Evolutionary conservation across 768 basidiomycete genomes (phyloP).

Genomic region (Amanita rimosa): DNA sequence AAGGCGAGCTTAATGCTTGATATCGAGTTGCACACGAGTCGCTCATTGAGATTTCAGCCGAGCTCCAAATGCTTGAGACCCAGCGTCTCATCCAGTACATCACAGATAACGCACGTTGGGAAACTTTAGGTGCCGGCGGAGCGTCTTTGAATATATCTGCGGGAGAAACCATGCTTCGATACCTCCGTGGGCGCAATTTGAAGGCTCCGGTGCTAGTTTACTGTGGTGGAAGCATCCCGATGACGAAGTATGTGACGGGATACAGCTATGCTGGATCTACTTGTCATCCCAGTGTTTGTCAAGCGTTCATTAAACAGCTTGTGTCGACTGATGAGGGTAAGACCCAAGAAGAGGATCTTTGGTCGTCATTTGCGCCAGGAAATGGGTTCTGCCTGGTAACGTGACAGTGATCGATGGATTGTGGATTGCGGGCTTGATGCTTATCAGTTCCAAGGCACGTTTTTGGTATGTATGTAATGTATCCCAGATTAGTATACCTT

Average conservation of each 20-base stretch:
- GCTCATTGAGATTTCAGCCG: conserved; percentile 8
- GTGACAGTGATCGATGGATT: neutral
- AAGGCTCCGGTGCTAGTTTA: conserved; percentile 15
- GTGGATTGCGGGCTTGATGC: no score
- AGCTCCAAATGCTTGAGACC: conserved; percentile 14
- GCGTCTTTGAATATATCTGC: conserved; percentile 13
- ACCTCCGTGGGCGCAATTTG: conserved; percentile 13
- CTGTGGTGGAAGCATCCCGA: conserved; percentile 9
- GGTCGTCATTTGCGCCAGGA: neutral
- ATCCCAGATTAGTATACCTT: no score
- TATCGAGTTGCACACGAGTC: neutral
- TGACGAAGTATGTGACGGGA: conserved; percentile 13
- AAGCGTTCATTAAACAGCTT: neutral
- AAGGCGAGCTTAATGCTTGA: conserved; percentile 9
- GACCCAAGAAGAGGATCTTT: neutral
- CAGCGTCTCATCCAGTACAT: conserved; percentile 16
- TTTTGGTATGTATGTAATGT: no score
- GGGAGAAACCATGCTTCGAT: conserved; percentile 17
- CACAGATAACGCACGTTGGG: conserved; percentile 18
- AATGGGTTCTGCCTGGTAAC: neutral
- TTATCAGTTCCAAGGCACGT: no score
- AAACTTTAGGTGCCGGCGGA: conserved; percentile 1
- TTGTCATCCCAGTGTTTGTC: neutral
- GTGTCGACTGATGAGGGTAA: neutral
- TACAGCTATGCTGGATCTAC: conserved; percentile 15